phyloP scores from a whole-genome alignment of 2,329 filamentous ascomycete species.

The Endocalyx cinctus region DNA sequence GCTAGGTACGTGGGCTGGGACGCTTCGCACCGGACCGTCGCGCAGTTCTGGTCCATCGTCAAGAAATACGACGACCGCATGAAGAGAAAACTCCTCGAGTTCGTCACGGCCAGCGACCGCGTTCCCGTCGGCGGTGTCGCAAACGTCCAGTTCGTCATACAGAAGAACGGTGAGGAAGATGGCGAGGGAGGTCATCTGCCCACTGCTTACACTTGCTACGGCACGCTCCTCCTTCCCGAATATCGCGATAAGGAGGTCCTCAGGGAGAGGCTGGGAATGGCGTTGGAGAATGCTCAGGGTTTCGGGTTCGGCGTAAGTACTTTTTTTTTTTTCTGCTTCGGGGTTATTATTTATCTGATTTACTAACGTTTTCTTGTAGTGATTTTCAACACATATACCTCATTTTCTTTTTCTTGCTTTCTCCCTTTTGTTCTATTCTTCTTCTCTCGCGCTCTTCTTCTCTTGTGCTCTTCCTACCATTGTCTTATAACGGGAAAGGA shows the following conservation, averaged over 20 bases:
- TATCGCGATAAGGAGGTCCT: slow-evolving; percentile 70
- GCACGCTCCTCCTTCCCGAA: slow-evolving; percentile 78
- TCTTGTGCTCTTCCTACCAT: too few relatives aligned
- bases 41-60: slow-evolving; percentile 82
- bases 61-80: slow-evolving; percentile 61
- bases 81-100: slow-evolving; percentile 76
- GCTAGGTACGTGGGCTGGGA: slow-evolving; percentile 81
- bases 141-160: slow-evolving; percentile 78
- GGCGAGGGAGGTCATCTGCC: slow-evolving; percentile 59
- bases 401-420: too few relatives aligned
- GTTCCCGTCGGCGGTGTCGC: slow-evolving; percentile 82
- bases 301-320: slow-evolving; percentile 74
- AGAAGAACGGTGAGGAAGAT: slow-evolving; percentile 65
- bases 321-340: not conserved
- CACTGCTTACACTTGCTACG: slow-evolving; percentile 90
- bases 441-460: too few relatives aligned
- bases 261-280: slow-evolving; percentile 72
- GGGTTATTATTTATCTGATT: not conserved
- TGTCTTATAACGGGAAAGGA: too few relatives aligned
- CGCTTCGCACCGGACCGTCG: slow-evolving; percentile 62
- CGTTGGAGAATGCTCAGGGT: slow-evolving; percentile 80
- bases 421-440: too few relatives aligned
- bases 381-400: not conserved
- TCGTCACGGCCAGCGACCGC: slow-evolving; percentile 89
- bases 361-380: slow-evolving; percentile 1